These are phyloP conservation scores for Ceratocystis destructans DNA, from an alignment of 2,329 filamentous ascomycete genomes.

Conservation along the genomic window DNA sequence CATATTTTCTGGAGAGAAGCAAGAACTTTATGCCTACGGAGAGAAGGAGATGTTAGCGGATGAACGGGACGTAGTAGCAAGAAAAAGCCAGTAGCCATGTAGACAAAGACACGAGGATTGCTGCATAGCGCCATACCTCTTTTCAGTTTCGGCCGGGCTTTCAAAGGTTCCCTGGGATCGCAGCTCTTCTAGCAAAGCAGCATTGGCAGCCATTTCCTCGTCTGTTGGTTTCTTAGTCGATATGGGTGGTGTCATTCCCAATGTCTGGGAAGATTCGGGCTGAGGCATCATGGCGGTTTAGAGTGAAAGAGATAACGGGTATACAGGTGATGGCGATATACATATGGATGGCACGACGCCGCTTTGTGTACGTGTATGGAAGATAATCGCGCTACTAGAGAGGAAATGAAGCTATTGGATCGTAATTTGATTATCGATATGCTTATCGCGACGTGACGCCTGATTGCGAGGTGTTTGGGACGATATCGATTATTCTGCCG, in stretches of 20 bases:
- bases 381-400: not conserved
- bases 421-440: not conserved
- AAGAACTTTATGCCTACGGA: conserved; percentile 53
- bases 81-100: not conserved
- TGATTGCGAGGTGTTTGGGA: not conserved
- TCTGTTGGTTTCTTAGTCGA: conserved; percentile 63
- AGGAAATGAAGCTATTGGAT: not conserved
- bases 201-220: conserved; percentile 61
- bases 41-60: not conserved
- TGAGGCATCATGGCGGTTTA: not conserved
- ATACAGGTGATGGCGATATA: not conserved
- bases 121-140: conserved; percentile 42
- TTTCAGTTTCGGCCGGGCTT: conserved; percentile 64
- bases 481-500: not conserved
- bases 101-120: not conserved
- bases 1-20: conserved; percentile 64
- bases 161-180: conserved; percentile 89
- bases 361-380: not conserved
- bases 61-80: not conserved
- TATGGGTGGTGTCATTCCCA: conserved; percentile 71
- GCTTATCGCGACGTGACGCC: not conserved
- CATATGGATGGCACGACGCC: not conserved
- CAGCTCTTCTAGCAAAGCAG: conserved; percentile 68
- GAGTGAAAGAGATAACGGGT: not conserved
- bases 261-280: not conserved